Evolutionary conservation across 371 early-diverging fungal genomes (phyloP).

Genomic region (Smittium culicis): DNA sequence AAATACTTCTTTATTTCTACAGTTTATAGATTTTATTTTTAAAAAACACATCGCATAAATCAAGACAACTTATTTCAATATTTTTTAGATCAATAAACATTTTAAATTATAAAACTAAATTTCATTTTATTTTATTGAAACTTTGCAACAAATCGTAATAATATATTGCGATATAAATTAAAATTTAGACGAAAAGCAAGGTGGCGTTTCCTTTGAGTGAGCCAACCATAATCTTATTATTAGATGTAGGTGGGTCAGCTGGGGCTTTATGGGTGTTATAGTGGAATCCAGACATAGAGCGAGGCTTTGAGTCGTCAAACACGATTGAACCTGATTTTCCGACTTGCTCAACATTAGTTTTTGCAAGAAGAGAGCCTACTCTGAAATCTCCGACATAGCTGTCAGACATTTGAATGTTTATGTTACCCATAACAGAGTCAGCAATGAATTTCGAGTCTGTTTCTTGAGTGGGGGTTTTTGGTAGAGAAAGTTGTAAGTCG

Average conservation of each 20-base stretch:
- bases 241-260: not conserved
- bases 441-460: not conserved
- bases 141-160: no score
- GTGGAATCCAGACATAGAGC: not conserved
- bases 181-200: not conserved
- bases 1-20: no score
- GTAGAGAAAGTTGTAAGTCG: not conserved
- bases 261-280: not conserved
- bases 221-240: not conserved
- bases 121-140: no score
- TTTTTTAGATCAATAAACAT: no score
- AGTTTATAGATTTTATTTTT: no score
- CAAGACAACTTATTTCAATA: no score
- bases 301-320: not conserved
- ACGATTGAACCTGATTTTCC: not conserved
- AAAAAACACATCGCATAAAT: no score
- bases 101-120: no score
- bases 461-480: not conserved
- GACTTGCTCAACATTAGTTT: not conserved
- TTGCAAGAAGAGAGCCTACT: not conserved
- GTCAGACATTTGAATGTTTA: not conserved
- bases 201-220: not conserved
- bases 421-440: not conserved
- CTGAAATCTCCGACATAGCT: not conserved
- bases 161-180: no score